phyloP scores from a whole-genome alignment of 352 stramenopile genomes.

The Phytophthora sp. region DNA sequence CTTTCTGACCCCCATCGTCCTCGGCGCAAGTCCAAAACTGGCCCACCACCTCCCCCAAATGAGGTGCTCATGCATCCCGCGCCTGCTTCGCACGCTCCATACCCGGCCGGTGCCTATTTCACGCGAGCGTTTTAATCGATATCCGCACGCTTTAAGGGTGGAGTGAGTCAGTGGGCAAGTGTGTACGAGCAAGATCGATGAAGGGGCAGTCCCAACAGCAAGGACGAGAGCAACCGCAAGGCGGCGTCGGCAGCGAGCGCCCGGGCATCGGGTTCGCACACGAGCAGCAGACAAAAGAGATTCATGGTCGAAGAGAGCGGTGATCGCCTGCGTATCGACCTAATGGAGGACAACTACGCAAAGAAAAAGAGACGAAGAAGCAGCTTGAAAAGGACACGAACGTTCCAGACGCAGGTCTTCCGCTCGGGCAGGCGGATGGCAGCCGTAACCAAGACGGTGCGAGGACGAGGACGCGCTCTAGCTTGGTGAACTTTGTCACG shows the following conservation, averaged over 20 bases:
- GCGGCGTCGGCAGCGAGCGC: slow-evolving; percentile 7
- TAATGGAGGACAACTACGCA: slow-evolving; percentile 23
- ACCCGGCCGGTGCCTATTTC: too few relatives aligned
- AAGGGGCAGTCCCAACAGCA: slow-evolving; percentile 29
- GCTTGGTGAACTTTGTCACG: slow-evolving; percentile 2
- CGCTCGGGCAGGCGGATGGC: slow-evolving; percentile 11
- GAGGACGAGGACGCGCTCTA: slow-evolving; percentile 8
- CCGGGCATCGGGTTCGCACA: slow-evolving; percentile 17
- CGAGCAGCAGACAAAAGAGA: slow-evolving; percentile 26
- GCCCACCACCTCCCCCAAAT: not conserved
- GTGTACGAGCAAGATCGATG: slow-evolving; percentile 2
- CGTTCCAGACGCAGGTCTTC: slow-evolving; percentile 21
- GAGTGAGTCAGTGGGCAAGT: not conserved
- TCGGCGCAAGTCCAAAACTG: not conserved
- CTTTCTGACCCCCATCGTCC: slow-evolving; percentile 6
- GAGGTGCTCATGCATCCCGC: not conserved
- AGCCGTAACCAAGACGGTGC: slow-evolving; percentile 15
- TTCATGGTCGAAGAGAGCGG: slow-evolving; percentile 25
- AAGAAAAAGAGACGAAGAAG: not conserved
- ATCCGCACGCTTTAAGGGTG: too few relatives aligned
- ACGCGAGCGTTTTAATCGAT: too few relatives aligned
- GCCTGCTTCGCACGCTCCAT: too few relatives aligned
- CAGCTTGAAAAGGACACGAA: not conserved
- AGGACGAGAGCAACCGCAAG: slow-evolving; percentile 11
- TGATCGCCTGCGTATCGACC: slow-evolving; percentile 6